Percentiles rank a stretch among this genome's conserved stretches.
phyloP scores from a whole-genome alignment of 1,139 yeast species.

The Lodderomyces parapsilosis region DNA sequence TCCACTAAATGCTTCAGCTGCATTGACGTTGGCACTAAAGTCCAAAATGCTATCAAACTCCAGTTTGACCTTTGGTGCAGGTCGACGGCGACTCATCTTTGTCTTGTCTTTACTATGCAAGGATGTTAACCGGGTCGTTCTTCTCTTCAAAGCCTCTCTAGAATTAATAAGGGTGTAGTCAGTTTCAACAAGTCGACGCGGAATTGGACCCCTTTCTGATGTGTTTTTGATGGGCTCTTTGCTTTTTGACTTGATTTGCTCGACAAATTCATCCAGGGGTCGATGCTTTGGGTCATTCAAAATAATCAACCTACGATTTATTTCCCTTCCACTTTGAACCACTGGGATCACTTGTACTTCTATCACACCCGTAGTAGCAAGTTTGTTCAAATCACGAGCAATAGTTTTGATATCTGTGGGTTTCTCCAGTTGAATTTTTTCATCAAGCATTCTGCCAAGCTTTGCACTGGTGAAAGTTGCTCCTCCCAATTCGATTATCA shows the following conservation, averaged over 20 bases:
- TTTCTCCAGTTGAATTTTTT: constrained; percentile 32
- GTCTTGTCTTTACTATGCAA: background rate
- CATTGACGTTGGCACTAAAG: background rate
- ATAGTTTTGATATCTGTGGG: constrained; percentile 49
- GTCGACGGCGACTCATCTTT: background rate
- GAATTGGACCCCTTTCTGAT: background rate
- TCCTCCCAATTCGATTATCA: constrained; percentile 44
- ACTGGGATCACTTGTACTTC: constrained; percentile 29
- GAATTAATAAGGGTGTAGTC: constrained; percentile 1
- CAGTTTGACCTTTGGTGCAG: constrained; percentile 15
- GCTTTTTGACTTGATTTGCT: constrained; percentile 16
- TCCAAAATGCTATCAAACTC: constrained; percentile 11
- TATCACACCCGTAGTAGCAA: constrained; percentile 23
- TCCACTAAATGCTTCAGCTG: background rate
- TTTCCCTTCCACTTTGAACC: constrained; percentile 28
- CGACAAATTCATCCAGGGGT: constrained; percentile 31
- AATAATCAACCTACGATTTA: constrained; percentile 35
- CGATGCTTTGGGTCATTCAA: constrained; percentile 25
- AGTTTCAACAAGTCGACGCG: background rate
- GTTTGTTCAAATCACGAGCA: constrained; percentile 39
- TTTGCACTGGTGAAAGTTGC: constrained; percentile 35
- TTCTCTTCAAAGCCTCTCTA: constrained; percentile 2
- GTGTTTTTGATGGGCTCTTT: background rate
- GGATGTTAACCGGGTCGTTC: background rate
- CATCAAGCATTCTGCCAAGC: constrained; percentile 37